Conservation (phyloP, 139 green algal species). For the Limnomonas spitsbergensis region DNA sequence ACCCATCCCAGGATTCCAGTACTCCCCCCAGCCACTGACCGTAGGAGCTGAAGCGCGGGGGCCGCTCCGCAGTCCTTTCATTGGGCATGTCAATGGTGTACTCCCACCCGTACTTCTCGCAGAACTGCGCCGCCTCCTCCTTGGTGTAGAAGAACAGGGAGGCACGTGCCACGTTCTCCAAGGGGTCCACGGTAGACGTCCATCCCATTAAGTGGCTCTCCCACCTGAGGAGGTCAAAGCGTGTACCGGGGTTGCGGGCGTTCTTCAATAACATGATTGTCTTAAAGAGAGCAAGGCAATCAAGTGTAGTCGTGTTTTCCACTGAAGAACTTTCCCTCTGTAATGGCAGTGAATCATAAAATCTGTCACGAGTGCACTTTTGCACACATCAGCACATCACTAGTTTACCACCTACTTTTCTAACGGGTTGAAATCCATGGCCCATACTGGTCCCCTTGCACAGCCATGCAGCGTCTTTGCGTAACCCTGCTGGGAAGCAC, state of each 20-base stretch:
- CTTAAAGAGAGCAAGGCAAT: too few relatives aligned
- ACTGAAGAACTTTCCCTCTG: too few relatives aligned
- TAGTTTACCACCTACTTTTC: conserved; percentile 44
- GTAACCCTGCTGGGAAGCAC: conserved; percentile 64
- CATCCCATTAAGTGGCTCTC: conserved; percentile 95
- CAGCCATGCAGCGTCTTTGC: conserved; percentile 51
- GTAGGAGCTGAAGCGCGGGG: conserved; percentile 70
- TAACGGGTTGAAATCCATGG: conserved; percentile 67
- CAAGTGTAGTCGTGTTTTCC: too few relatives aligned
- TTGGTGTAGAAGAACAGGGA: conserved; percentile 67
- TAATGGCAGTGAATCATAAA: too few relatives aligned
- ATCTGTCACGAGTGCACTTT: too few relatives aligned
- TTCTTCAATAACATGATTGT: neutral
- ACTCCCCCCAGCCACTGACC: too few relatives aligned
- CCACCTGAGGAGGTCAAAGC: conserved; percentile 77
- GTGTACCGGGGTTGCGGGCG: neutral
- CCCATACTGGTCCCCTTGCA: conserved; percentile 55
- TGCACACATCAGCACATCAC: too few relatives aligned
- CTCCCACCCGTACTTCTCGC: conserved; percentile 61
- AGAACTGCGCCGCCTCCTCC: conserved; percentile 70
- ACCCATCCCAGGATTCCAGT: too few relatives aligned
- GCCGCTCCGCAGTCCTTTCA: conserved; percentile 29
- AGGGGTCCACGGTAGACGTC: conserved; percentile 87
- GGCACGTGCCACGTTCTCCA: conserved; percentile 70
- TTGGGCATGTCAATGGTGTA: conserved; percentile 72